Evolutionary conservation across 169 alveolate species (phyloP).

Genomic region (Plasmodium inui): DNA sequence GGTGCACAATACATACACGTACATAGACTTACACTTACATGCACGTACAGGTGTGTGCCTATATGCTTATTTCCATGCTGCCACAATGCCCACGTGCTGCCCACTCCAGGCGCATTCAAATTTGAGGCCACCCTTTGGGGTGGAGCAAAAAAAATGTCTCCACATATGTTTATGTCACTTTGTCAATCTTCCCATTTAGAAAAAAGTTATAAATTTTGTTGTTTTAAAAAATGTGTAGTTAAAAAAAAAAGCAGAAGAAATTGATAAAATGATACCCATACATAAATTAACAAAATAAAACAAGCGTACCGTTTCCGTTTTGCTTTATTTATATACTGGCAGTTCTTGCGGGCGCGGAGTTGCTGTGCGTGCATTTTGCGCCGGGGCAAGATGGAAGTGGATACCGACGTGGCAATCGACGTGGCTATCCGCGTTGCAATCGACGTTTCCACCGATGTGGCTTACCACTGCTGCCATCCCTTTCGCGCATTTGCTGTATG

Average conservation of each 20-base stretch:
- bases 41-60: not conserved
- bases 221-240: slow-evolving; percentile 29
- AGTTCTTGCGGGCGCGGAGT: no score
- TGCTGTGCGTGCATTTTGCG: no score
- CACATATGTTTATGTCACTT: slow-evolving; percentile 7
- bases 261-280: not conserved
- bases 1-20: not conserved
- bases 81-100: not conserved
- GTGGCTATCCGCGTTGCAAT: no score
- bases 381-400: not conserved
- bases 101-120: not conserved
- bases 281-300: slow-evolving; percentile 18
- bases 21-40: not conserved
- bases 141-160: not conserved
- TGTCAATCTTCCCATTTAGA: not conserved
- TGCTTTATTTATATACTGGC: slow-evolving; percentile 2
- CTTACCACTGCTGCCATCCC: not conserved
- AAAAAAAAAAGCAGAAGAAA: not conserved
- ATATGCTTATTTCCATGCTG: not conserved
- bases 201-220: slow-evolving; percentile 20
- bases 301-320: not conserved
- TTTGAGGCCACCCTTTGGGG: not conserved
- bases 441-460: no score
- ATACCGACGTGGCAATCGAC: not conserved
- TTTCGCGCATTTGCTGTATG: not conserved